phyloP scores from a whole-genome alignment of 2,329 filamentous ascomycete species.

The Westerdykella ornata region DNA sequence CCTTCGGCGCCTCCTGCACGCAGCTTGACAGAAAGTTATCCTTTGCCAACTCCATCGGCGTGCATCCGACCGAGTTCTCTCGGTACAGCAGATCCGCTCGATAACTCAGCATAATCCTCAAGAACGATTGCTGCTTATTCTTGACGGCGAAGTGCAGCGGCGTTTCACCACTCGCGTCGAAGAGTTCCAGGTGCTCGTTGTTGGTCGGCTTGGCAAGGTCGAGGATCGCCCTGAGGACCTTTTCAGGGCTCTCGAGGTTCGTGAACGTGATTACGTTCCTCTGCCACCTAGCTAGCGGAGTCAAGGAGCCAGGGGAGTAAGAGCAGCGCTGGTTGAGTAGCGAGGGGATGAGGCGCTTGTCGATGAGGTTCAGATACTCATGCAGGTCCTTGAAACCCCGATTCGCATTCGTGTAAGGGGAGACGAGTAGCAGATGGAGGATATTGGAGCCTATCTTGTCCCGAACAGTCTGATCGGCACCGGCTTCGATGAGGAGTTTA shows the following conservation, averaged over 20 bases:
- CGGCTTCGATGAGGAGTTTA: conserved; percentile 58
- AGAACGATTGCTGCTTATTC: conserved; percentile 33
- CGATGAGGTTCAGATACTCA: conserved; percentile 52
- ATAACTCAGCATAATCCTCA: conserved; percentile 47
- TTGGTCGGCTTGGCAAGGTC: conserved; percentile 31
- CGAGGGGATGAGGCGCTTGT: conserved; percentile 49
- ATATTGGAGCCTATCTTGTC: conserved; percentile 60
- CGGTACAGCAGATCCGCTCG: conserved; percentile 57
- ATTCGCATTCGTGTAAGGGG: conserved; percentile 6
- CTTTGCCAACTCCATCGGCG: conserved; percentile 61
- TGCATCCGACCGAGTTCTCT: conserved; percentile 71
- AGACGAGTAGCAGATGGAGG: conserved; percentile 52
- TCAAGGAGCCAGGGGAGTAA: conserved; percentile 48
- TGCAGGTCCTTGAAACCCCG: conserved; percentile 31
- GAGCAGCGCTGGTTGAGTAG: conserved; percentile 54
- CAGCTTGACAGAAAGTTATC: conserved; percentile 45
- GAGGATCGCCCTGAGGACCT: conserved; percentile 21
- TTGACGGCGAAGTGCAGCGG: conserved; percentile 54
- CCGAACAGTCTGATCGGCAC: conserved; percentile 62
- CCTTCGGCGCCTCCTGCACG: conserved; percentile 17
- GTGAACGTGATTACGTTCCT: not conserved
- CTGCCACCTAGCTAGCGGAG: conserved; percentile 52
- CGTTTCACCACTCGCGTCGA: conserved; percentile 61
- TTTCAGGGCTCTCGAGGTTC: not conserved
- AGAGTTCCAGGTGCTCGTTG: conserved; percentile 50